Conservation (phyloP, 1,139 yeast genomes). For the Wickerhamomyces sp. region DNA sequence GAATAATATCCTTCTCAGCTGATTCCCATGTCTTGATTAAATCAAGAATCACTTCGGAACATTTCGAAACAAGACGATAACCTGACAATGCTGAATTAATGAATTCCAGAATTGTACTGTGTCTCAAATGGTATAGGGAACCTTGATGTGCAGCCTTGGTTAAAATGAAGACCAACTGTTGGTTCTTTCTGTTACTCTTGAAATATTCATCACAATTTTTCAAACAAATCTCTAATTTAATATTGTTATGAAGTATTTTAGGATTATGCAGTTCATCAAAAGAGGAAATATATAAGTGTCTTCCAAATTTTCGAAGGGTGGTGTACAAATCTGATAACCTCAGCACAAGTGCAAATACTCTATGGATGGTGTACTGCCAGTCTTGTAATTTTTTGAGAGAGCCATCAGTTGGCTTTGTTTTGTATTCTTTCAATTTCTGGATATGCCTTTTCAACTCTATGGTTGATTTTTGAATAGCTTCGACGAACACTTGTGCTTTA, state of each 20-base stretch:
- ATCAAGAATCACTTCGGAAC: slow-evolving; percentile 20
- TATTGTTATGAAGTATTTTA: slow-evolving; percentile 32
- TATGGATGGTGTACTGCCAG: slow-evolving; percentile 42
- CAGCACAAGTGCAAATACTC: slow-evolving; percentile 41
- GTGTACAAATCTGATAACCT: slow-evolving; percentile 45
- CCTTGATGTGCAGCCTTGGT: slow-evolving; percentile 47
- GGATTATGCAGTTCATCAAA: slow-evolving; percentile 38
- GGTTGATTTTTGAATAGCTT: slow-evolving; percentile 13
- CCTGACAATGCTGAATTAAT: slow-evolving; percentile 24
- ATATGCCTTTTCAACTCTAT: slow-evolving; percentile 8
- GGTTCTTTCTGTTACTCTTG: slow-evolving; percentile 46
- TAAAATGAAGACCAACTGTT: slow-evolving; percentile 46
- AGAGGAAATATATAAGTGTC: slow-evolving; percentile 41
- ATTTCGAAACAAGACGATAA: slow-evolving; percentile 19
- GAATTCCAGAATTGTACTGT: slow-evolving; percentile 38
- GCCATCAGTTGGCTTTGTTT: slow-evolving; percentile 17
- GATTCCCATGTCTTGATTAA: slow-evolving; percentile 28
- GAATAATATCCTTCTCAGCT: slow-evolving; percentile 9
- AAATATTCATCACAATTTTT: slow-evolving; percentile 40
- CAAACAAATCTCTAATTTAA: slow-evolving; percentile 24
- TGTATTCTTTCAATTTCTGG: slow-evolving; percentile 9
- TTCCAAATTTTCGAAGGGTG: slow-evolving; percentile 39
- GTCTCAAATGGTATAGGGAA: slow-evolving; percentile 33
- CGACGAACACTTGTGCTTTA: slow-evolving; percentile 12
- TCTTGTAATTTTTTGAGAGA: slow-evolving; percentile 29